Evolutionary conservation across 495 filamentous ascomycete species (phyloP), one percentile per base, ranked within the genome.

Genomic region (Xylaria curta): DNA sequence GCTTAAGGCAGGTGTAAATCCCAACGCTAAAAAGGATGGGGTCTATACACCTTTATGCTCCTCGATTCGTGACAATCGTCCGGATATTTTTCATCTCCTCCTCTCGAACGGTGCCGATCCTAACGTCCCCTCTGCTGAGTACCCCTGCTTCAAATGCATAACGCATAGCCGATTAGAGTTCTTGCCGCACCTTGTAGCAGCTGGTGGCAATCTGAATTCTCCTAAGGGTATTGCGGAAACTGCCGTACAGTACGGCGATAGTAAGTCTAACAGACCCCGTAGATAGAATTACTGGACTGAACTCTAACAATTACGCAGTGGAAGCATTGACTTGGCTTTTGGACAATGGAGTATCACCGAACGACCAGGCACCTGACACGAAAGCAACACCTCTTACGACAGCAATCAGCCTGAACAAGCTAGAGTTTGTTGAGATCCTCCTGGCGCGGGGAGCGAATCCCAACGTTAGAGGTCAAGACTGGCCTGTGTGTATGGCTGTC

Each of bases 141-240:
- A 87, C 72, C 86, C 87, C 2, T 79, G 82, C 19, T 88, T 84
- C 80, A 88, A 89, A 70, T 89, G 87, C 74, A 78, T 89, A 12
- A 89, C 87, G 4, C 87, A 89, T 71, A 77, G 83, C 65, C 82
- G 86, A 19, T 73, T 82, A 19, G 83, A 87, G 53, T 82, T 85
- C 68, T 81, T 89, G 0, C 82, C 84, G 0, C 78, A 80, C 12
- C 78, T 89, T 8, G 77, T 89, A 5, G 79, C 81, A 19, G 84
- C 85, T 0, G 87, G 87, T 9, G 86, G 83, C 6, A 81, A 89
- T 54, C 80, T 85, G 3, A 77, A 83, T 72, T 77, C 73, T 7
- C 86, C 85, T n/a, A 85, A 85, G 51, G 87, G 87, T 10, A 87
- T 88, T 64, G 76, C 87, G n/a, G 87, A 88, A 76, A 84, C 81